Base-by-base conservation (phyloP, 2,329 filamentous ascomycete species). In the Ophiostoma triangulosporum region DNA sequence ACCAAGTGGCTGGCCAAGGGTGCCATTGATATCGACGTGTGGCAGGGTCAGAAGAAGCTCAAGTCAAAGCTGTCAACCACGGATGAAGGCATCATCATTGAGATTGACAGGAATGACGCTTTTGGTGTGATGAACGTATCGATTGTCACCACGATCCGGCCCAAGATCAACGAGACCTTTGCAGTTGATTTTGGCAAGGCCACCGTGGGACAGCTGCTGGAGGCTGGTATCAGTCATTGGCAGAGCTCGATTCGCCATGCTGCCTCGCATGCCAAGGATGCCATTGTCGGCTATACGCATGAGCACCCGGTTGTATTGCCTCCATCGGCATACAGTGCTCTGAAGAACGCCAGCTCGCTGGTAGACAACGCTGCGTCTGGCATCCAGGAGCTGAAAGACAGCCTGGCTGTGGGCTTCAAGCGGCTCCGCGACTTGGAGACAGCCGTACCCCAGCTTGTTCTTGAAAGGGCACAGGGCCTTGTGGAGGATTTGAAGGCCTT, bases 161-260 rank as follows among this genome's bases (percentile, higher is more conserved):
- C 81, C 24, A 77, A 73, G 63, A 71, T 83, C 57, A 77, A 77
- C 60, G 78, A 83, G 65, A 75, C 74, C 0, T 78, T 83, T 62
- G 72, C 74, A 36, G 66, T 84, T 29, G 74, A 81, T 62, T 80
- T 84, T 63, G 77, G 78, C 48, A 73, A 67, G 62, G 67, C 71
- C 22, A 64, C 70, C 15, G 63, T 76, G 40, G 68, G 66, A 12
- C 69, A 71, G 36, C 70, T 69, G 14, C 57, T 74, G 6, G 72
- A 74, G 53, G 68, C 66, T 7, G 71, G 43, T 8, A 15, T 46
- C 43, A 29, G 69, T n/a, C 54, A 68, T 7, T 61, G 70, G 35
- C 64, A 64, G 36, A 65, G 58, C 14, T 64, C 75, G 3, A 67
- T 70, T 14, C 68, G 70, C 40, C 68, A 68, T 40, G 62, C 76